These are phyloP conservation scores for Hylodesmum podocarpum DNA, from an alignment of 306 rosid species.

Conservation along the genomic window DNA sequence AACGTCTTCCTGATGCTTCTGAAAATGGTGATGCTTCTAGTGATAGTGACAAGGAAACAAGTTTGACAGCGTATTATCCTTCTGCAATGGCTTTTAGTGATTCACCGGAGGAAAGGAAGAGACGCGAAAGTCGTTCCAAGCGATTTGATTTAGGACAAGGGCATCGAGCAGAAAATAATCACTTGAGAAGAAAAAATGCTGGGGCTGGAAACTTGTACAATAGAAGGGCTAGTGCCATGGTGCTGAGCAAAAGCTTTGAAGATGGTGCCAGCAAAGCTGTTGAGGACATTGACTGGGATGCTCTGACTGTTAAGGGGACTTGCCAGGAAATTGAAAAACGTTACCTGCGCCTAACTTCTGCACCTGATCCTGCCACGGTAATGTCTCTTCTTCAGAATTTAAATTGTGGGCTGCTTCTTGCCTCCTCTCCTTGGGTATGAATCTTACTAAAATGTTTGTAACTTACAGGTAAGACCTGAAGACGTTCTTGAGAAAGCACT, in stretches of 20 bases:
- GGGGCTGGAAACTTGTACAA: constrained; percentile 67
- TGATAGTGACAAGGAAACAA: constrained; percentile 89
- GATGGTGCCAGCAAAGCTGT: constrained; percentile 82
- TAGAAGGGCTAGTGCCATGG: constrained; percentile 83
- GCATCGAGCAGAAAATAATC: constrained; percentile 55
- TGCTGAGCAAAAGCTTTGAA: constrained; percentile 74
- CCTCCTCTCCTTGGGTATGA: background rate
- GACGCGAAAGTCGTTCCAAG: constrained; percentile 90
- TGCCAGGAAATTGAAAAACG: constrained; percentile 97
- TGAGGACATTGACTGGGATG: constrained; percentile 99
- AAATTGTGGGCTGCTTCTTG: constrained; percentile 10
- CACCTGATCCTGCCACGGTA: constrained; percentile 96
- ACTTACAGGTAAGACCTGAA: constrained; percentile 96
- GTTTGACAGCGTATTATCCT: constrained; percentile 63
- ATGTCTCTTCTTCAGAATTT: constrained; percentile 16
- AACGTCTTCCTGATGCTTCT: constrained; percentile 60
- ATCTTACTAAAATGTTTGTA: constrained; percentile 18
- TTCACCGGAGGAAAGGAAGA: constrained; percentile 88
- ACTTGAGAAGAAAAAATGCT: constrained; percentile 55
- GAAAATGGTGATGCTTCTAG: constrained; percentile 80
- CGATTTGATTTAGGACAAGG: constrained; percentile 91
- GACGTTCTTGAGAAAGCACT: constrained; percentile 88
- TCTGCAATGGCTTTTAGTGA: constrained; percentile 72
- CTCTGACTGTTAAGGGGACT: constrained; percentile 96
- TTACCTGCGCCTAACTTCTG: constrained; percentile 95